Conservation (phyloP, 192 early-diverging fungal genomes). For the Umbelopsis vinacea region DNA sequence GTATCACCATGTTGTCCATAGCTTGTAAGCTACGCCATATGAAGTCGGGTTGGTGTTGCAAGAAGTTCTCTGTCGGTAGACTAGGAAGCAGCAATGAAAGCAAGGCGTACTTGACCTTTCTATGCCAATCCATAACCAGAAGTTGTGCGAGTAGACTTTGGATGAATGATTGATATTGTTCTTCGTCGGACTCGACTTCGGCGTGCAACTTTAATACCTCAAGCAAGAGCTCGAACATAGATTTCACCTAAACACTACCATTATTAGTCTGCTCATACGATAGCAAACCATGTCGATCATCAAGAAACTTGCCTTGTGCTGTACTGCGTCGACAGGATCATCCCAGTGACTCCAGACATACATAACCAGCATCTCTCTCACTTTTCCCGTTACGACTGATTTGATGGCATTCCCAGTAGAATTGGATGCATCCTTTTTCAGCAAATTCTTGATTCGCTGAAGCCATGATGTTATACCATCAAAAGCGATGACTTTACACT, state of each 20-base stretch:
- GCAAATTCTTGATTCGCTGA: constrained; percentile 54
- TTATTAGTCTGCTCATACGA: not conserved
- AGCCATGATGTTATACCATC: constrained; percentile 78
- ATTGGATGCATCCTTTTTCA: constrained; percentile 26
- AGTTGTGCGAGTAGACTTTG: constrained; percentile 65
- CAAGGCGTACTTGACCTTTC: constrained; percentile 81
- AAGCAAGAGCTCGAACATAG: constrained; percentile 74
- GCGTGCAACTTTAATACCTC: constrained; percentile 59
- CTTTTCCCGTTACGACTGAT: constrained; percentile 34
- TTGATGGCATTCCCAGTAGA: constrained; percentile 27
- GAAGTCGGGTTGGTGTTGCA: constrained; percentile 63
- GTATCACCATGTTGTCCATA: constrained; percentile 59
- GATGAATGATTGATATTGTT: constrained; percentile 52
- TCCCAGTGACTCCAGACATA: constrained; percentile 87
- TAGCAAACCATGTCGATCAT: not conserved
- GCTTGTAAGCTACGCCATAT: constrained; percentile 63
- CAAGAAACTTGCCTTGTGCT: constrained; percentile 59
- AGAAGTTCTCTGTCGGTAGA: constrained; percentile 56
- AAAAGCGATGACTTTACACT: constrained; percentile 71
- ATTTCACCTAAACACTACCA: constrained; percentile 39
- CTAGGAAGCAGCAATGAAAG: constrained; percentile 64
- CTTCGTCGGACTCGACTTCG: constrained; percentile 18
- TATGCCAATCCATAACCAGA: constrained; percentile 76
- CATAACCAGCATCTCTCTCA: constrained; percentile 64
- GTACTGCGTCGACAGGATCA: constrained; percentile 82